A percentile compares a stretch with the other conserved stretches of the same genome.
Conservation (phyloP, 1,284 basidiomycete species). For the Microbotryum silenes-acaulis region DNA sequence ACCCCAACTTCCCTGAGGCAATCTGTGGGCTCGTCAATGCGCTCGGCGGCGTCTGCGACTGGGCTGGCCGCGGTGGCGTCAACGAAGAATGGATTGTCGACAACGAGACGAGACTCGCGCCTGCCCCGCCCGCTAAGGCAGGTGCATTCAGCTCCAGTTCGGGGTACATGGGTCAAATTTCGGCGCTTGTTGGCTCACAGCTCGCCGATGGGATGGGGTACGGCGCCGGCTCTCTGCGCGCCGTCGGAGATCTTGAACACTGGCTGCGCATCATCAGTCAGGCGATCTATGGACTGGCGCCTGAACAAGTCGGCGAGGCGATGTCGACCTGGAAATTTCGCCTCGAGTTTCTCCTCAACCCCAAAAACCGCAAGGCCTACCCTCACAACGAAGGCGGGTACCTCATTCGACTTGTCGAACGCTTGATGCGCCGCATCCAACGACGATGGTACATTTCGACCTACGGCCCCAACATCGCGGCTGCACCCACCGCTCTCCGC, state of each 20-base stretch:
- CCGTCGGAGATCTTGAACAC: constrained; percentile 41
- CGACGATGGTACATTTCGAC: constrained; percentile 49
- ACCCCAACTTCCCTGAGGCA: constrained; percentile 53
- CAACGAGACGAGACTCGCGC: constrained; percentile 4
- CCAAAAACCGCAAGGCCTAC: constrained; percentile 35
- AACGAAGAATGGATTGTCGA: constrained; percentile 29
- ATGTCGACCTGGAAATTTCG: constrained; percentile 43
- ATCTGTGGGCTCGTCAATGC: constrained; percentile 53
- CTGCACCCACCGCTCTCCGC: constrained; percentile 1
- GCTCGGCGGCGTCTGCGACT: constrained; percentile 52
- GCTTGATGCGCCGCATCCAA: constrained; percentile 49
- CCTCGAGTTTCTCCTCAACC: constrained; percentile 43
- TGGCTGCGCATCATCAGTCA: constrained; percentile 47
- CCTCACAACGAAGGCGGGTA: constrained; percentile 50
- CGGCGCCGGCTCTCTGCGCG: constrained; percentile 44
- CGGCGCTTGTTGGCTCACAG: constrained; percentile 48
- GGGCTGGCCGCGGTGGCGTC: constrained; percentile 47
- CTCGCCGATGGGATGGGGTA: constrained; percentile 45
- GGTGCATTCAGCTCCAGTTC: background rate
- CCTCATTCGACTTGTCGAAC: constrained; percentile 51
- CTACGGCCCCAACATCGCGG: constrained; percentile 40
- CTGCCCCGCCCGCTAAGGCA: background rate
- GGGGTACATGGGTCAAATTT: constrained; percentile 49
- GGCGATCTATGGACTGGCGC: constrained; percentile 19
- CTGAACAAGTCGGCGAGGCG: constrained; percentile 30